Percentiles rank a stretch among this genome's conserved stretches.
These are phyloP conservation scores for Tremella mesenterica DNA, from an alignment of 768 basidiomycete genomes.

Conservation along the genomic window DNA sequence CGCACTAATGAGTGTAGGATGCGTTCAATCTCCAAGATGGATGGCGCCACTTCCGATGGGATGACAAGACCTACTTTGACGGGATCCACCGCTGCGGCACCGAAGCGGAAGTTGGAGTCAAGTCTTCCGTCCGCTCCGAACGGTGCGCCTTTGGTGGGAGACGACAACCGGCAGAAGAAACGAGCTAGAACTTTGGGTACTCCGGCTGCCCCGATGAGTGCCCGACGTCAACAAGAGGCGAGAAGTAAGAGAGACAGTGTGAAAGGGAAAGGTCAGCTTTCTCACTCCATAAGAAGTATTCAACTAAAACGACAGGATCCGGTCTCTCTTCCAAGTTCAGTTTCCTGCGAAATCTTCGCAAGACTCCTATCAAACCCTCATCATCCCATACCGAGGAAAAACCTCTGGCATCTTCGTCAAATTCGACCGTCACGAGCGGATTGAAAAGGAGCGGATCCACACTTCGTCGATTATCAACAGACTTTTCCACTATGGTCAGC, in stretches of 20 bases:
- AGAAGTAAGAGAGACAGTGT: constrained; percentile 27
- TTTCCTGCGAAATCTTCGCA: constrained; percentile 3
- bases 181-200: constrained; percentile 13
- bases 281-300: background rate
- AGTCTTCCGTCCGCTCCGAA: constrained; percentile 25
- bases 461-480: constrained; percentile 14
- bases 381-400: background rate
- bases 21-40: constrained; percentile 18
- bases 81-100: background rate
- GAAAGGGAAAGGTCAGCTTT: constrained; percentile 15
- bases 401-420: constrained; percentile 9
- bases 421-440: constrained; percentile 8
- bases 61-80: background rate
- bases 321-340: background rate
- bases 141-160: constrained; percentile 12
- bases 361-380: background rate
- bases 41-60: background rate
- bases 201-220: background rate
- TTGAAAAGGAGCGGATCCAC: constrained; percentile 7
- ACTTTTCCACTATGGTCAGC: constrained; percentile 13
- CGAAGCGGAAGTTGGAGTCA: constrained; percentile 23
- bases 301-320: background rate
- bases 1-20: constrained; percentile 15
- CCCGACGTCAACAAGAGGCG: constrained; percentile 8
- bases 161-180: constrained; percentile 3